Evolutionary conservation across 1,139 yeast genomes (phyloP), one percentile per base, ranked within the genome.

Genomic region (Nematodospora anomalae): DNA sequence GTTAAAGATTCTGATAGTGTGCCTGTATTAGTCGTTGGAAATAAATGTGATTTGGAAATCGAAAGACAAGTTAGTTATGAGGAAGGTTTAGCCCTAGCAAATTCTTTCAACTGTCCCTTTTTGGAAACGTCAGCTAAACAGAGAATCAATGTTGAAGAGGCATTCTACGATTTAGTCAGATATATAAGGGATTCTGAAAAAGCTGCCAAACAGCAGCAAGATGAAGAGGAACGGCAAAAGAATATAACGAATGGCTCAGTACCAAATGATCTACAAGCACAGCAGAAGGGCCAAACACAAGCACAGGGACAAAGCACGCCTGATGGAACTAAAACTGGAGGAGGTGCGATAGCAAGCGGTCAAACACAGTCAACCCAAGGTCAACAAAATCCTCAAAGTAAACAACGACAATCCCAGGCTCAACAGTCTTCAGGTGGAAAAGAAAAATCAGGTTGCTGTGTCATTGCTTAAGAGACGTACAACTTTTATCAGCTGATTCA

Each of bases 101-200:
- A 76, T 51, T 74, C 76, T 42, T 84, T 79, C 63, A 73, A 78
- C 48, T 85, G 95, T 46, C 84, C 86, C 29, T 94, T 90, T 56
- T 73, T 89, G 53, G 98, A 92, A 63, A 87, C 97, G 3, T 81
- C 92, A 37, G 98, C 98, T 23, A 89, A 92, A 67, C 90, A 84
- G 57, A 80, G 95, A 49, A 80, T 88, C 58, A 90, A 92, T 53
- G 97, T 94, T 36, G 97, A 92, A 58, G 95, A 88, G 53, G 88
- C 95, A 2, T 92, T 94, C 60, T 83, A 74, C 54, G 83, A 80
- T 28, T 67, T 86, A 46, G 94, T 84, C 7, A 72, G 90, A 46
- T 72, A 75, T 33, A 80, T 84, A 15, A 52, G 62, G 40, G 58
- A 55, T 34, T 44, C 42, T 12, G 48, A 49, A 40, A 39, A 16